These are phyloP conservation scores for Tetrapisispora arboricola DNA, from an alignment of 805 yeast genomes.

Conservation along the genomic window DNA sequence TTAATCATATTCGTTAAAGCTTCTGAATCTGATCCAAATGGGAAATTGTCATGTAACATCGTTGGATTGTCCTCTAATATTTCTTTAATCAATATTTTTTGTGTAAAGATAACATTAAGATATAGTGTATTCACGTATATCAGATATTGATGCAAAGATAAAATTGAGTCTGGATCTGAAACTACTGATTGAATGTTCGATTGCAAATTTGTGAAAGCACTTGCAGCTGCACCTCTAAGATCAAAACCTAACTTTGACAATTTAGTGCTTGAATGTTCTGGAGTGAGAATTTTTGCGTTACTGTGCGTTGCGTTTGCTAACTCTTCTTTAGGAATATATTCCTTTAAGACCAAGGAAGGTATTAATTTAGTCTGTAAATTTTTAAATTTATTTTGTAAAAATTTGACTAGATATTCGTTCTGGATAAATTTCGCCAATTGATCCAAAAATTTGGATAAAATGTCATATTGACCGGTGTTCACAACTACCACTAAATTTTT, in stretches of 20 bases:
- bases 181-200: slow-evolving; percentile 27
- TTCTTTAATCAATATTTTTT: slow-evolving; percentile 35
- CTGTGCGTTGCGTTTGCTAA: background rate
- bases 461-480: slow-evolving; percentile 51
- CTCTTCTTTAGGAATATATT: slow-evolving; percentile 15
- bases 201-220: slow-evolving; percentile 32
- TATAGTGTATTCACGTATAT: slow-evolving; percentile 66
- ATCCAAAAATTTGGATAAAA: slow-evolving; percentile 23
- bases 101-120: slow-evolving; percentile 48
- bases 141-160: slow-evolving; percentile 48
- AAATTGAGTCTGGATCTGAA: slow-evolving; percentile 22
- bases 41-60: slow-evolving; percentile 29
- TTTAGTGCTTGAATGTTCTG: slow-evolving; percentile 11
- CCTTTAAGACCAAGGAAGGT: slow-evolving; percentile 14
- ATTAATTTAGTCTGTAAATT: slow-evolving; percentile 19
- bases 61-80: slow-evolving; percentile 24
- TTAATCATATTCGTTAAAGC: slow-evolving; percentile 21
- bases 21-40: slow-evolving; percentile 30
- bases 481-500: slow-evolving; percentile 54
- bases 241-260: slow-evolving; percentile 24
- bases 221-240: slow-evolving; percentile 31
- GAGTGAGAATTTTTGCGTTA: background rate
- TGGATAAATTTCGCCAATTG: slow-evolving; percentile 21
- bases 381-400: slow-evolving; percentile 21
- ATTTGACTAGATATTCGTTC: slow-evolving; percentile 24